Evolutionary conservation across 1,139 yeast species (phyloP).

Genomic region (Magnusiomyces sp.): DNA sequence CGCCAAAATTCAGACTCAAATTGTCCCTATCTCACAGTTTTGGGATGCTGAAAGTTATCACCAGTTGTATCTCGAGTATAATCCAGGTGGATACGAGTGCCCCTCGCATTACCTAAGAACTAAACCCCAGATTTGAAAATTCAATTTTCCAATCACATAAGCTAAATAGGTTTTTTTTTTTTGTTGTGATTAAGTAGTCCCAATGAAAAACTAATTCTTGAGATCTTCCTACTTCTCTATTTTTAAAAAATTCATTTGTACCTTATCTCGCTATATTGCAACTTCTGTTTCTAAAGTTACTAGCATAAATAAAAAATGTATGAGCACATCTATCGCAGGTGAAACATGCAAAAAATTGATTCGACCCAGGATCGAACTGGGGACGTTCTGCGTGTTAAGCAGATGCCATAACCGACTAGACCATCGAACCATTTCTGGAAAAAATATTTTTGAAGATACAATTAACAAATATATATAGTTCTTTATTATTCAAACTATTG

Average conservation of each 20-base stretch:
- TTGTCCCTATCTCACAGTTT: conserved; percentile 61
- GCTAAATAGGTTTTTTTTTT: too few species aligned
- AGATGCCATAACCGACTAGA: conserved; percentile 99
- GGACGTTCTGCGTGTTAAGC: conserved; percentile 99
- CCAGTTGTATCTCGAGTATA: conserved; percentile 65
- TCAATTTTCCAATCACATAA: neutral
- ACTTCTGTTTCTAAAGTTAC: too few species aligned
- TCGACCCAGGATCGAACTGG: conserved; percentile 99
- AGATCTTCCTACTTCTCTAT: too few species aligned
- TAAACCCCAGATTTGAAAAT: conserved; percentile 17
- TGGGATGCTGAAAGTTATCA: conserved; percentile 93
- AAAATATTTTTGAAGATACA: too few species aligned
- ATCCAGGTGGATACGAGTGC: conserved; percentile 82
- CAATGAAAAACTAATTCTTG: too few species aligned
- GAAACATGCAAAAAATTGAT: conserved; percentile 35
- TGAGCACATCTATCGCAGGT: too few species aligned
- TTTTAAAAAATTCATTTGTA: too few species aligned
- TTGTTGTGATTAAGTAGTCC: too few species aligned
- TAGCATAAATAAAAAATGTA: too few species aligned
- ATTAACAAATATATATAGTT: too few species aligned
- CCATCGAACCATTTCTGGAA: conserved; percentile 52
- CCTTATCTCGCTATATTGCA: too few species aligned
- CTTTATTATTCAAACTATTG: too few species aligned
- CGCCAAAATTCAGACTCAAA: conserved; percentile 50
- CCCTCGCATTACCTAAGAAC: conserved; percentile 72